Percentiles rank a stretch among this genome's conserved stretches.
Conservation (phyloP, 768 basidiomycete genomes). For the Gautieria morchelliformis region DNA sequence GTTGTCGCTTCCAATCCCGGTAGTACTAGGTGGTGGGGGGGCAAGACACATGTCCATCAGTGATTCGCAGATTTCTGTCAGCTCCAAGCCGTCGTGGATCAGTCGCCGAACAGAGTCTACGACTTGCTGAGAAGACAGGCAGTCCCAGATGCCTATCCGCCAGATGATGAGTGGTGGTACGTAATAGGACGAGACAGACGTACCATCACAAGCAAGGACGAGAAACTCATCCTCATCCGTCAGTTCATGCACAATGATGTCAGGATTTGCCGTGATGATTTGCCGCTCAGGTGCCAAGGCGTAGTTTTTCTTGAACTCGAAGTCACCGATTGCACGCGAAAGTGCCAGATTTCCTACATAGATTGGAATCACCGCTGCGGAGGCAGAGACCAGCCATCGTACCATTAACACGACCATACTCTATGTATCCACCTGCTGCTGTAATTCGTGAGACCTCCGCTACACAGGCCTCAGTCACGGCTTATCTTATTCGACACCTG, state of each 20-base stretch:
- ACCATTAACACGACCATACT: slow-evolving; percentile 97
- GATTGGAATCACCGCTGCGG: background rate
- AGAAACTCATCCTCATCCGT: slow-evolving; percentile 92
- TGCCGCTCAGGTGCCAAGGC: slow-evolving; percentile 76
- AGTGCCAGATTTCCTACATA: slow-evolving; percentile 83
- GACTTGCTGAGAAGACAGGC: slow-evolving; percentile 85
- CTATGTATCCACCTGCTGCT: slow-evolving; percentile 90
- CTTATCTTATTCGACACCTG: background rate
- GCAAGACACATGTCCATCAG: slow-evolving; percentile 92
- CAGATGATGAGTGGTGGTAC: background rate
- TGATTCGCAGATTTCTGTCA: slow-evolving; percentile 78
- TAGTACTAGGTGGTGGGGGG: slow-evolving; percentile 82
- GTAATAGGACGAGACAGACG: slow-evolving; percentile 13
- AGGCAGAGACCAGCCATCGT: slow-evolving; percentile 15
- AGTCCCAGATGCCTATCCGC: slow-evolving; percentile 86
- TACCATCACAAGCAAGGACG: slow-evolving; percentile 95
- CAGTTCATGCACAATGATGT: slow-evolving; percentile 72
- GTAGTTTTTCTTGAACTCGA: slow-evolving; percentile 96
- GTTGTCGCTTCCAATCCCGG: slow-evolving; percentile 96
- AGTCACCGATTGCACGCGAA: slow-evolving; percentile 92
- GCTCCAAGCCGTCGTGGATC: slow-evolving; percentile 67
- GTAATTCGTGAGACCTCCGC: slow-evolving; percentile 81
- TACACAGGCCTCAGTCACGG: slow-evolving; percentile 19
- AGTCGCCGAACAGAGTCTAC: slow-evolving; percentile 80
- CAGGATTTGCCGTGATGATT: slow-evolving; percentile 92